A percentile compares a stretch with the other conserved stretches of the same genome.
Conservation (phyloP, 306 rosid genomes). For the Pyrus bretschneideri region DNA sequence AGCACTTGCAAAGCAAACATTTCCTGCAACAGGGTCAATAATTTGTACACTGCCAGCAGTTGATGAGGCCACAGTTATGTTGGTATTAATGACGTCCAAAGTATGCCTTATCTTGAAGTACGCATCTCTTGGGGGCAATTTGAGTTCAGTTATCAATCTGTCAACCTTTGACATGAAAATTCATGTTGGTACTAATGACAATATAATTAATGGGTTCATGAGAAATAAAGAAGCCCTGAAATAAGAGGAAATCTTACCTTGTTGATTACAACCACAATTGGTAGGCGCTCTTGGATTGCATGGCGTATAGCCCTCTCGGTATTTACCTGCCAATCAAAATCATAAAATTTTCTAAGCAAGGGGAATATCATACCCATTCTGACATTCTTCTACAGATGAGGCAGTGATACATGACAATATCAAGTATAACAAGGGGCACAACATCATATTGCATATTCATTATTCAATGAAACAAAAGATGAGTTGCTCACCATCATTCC, state of each 20-base stretch:
- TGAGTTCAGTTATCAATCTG: slow-evolving; percentile 90
- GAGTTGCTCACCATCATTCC: slow-evolving; percentile 72
- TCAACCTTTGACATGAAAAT: slow-evolving; percentile 57
- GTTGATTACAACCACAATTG: slow-evolving; percentile 86
- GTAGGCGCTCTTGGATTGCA: slow-evolving; percentile 86
- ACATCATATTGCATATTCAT: too few species aligned
- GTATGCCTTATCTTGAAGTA: slow-evolving; percentile 91
- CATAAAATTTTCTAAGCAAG: background rate
- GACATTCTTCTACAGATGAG: background rate
- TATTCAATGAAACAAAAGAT: background rate
- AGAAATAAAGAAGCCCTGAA: background rate
- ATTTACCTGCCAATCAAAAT: slow-evolving; percentile 55
- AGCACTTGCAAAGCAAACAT: slow-evolving; percentile 92
- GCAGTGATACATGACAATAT: background rate
- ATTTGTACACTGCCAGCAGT: slow-evolving; percentile 85
- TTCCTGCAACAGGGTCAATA: slow-evolving; percentile 87
- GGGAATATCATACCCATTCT: background rate
- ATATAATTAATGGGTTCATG: background rate
- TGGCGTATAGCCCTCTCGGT: slow-evolving; percentile 97
- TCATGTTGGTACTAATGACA: slow-evolving; percentile 9
- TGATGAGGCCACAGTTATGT: slow-evolving; percentile 80
- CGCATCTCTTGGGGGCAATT: slow-evolving; percentile 93
- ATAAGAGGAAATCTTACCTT: slow-evolving; percentile 44
- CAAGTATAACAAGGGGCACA: background rate
- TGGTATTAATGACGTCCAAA: slow-evolving; percentile 78